Evolutionary conservation across 2,329 filamentous ascomycete genomes (phyloP).

Genomic region (Fusarium austroafricanum): DNA sequence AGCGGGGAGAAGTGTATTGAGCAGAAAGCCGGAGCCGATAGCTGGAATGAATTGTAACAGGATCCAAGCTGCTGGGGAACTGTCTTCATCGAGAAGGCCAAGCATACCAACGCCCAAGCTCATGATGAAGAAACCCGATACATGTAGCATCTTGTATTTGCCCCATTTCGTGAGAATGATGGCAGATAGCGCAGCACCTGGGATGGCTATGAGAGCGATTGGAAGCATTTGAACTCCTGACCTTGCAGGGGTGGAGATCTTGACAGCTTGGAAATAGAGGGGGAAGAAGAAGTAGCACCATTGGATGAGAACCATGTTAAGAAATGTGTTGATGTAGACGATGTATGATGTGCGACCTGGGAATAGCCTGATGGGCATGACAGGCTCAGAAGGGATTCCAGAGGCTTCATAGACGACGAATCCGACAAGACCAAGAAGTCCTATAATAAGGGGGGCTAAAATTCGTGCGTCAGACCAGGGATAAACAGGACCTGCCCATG

Average conservation of each 20-base stretch:
- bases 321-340: constrained; percentile 41
- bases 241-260: constrained; percentile 46
- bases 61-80: constrained; percentile 53
- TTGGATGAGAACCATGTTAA: constrained; percentile 44
- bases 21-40: constrained; percentile 56
- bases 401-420: constrained; percentile 41
- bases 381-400: constrained; percentile 36
- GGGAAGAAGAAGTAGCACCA: constrained; percentile 58
- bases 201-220: constrained; percentile 47
- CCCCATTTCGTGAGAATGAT: constrained; percentile 50
- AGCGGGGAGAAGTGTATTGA: constrained; percentile 57
- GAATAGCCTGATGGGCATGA: constrained; percentile 44
- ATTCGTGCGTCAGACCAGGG: constrained; percentile 56
- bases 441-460: constrained; percentile 55
- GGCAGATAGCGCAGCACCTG: constrained; percentile 43
- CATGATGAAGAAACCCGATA: constrained; percentile 53
- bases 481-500: constrained; percentile 56
- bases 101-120: constrained; percentile 57
- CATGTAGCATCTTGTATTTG: constrained; percentile 50
- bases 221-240: constrained; percentile 52
- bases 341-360: constrained; percentile 37
- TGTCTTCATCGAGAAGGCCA: constrained; percentile 50
- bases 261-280: constrained; percentile 60
- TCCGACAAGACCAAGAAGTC: constrained; percentile 24
- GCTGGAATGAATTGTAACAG: constrained; percentile 55